These are phyloP conservation scores for Oryza meyeriana DNA, from an alignment of 176 grass and related monocot genomes.

Conservation along the genomic window DNA sequence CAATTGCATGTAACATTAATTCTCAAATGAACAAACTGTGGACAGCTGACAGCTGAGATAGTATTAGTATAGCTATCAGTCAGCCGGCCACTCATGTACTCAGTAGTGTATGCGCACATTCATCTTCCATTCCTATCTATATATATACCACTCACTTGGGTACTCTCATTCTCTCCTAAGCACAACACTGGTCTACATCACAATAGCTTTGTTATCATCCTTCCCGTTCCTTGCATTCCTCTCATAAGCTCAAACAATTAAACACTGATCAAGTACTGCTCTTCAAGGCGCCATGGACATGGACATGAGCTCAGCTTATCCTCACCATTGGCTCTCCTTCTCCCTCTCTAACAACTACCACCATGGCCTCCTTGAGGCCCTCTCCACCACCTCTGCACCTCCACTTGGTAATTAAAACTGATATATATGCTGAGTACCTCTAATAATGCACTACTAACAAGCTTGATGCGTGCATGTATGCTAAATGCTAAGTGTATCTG, in stretches of 20 bases:
- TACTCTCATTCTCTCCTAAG: slow-evolving; percentile 38
- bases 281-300: slow-evolving; percentile 42
- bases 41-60: neutral
- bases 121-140: slow-evolving; percentile 33
- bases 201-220: slow-evolving; percentile 18
- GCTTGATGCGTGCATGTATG: neutral
- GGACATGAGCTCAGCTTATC: slow-evolving; percentile 59
- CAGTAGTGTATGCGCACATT: neutral
- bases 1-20: slow-evolving; percentile 2
- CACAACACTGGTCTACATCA: slow-evolving; percentile 27
- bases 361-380: slow-evolving; percentile 70
- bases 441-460: neutral
- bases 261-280: neutral
- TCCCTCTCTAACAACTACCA: slow-evolving; percentile 75
- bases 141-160: slow-evolving; percentile 31
- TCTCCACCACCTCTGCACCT: slow-evolving; percentile 42
- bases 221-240: slow-evolving; percentile 8
- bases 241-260: slow-evolving; percentile 2
- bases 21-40: slow-evolving; percentile 25
- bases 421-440: neutral
- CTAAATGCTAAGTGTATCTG: neutral
- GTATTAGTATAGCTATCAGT: neutral
- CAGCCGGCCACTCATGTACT: neutral
- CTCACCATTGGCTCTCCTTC: slow-evolving; percentile 86
- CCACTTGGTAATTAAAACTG: slow-evolving; percentile 35